Evolutionary conservation across 1,284 basidiomycete genomes (phyloP), one percentile per base, ranked within the genome.

Genomic region (Cutaneotrichosporon cyanovorans): DNA sequence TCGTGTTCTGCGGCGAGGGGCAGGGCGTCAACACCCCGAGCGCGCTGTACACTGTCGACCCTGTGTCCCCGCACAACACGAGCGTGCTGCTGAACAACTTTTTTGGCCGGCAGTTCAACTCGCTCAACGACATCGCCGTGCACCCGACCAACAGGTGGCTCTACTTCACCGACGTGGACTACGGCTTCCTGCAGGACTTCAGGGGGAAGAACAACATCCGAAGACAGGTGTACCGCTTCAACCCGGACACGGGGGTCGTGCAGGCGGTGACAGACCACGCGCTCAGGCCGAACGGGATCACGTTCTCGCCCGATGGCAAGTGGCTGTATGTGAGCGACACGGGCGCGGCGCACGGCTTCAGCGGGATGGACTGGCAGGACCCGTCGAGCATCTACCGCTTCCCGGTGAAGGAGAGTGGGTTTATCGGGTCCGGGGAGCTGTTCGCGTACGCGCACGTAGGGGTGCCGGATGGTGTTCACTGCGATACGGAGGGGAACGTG

Each of bases 81-180:
- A 12, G 16, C 28, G 40, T 42, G 18, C 19, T 84, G 15, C 61
- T 84, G 46, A 80, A 85, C 71, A 85, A 83, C 67, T 82, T 75
- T 61, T 83, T 78, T 57, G 85, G 85, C 3, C 74, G 83, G 9
- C 84, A 87, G 59, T 89, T 87, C 72, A 86, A 84, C 69, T 84
- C 84, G 1, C 68, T 87, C 43, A 87, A 88, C 63, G 86, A 89
- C 61, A 72, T 83, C 48, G 85, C 83, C 58, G 73, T 87, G 4
- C 82, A 85, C 50, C 82, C 82, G 0, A 84, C 81, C 0, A 42
- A 35, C 40, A 16, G 21, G 21, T 50, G 48, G 43, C 20, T 53
- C 37, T 53, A 53, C 45, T 53, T 53, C 37, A 53, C 51, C n/a
- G 86, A 87, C 61, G 75, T 77, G 7, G 73, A 62, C n/a, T 75